These are phyloP conservation scores for Isochrysis galbana DNA, from an alignment of 78 protist genomes.

Conservation along the genomic window DNA sequence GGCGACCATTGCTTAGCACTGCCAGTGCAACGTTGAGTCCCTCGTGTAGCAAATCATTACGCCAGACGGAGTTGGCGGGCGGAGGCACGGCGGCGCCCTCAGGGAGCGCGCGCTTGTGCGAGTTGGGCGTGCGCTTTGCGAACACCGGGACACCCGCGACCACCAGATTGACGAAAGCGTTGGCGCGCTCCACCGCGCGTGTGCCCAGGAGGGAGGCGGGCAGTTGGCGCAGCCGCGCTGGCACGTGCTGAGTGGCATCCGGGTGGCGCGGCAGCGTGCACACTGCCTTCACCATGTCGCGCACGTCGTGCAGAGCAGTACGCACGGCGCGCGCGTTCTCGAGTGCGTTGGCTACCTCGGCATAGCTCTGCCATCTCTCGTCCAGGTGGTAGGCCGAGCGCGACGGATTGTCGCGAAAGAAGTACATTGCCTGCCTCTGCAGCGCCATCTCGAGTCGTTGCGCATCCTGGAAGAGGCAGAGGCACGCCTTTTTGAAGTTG, in stretches of 20 bases:
- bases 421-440: neutral
- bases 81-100: no score
- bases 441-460: neutral
- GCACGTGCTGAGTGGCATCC: neutral
- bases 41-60: no score
- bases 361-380: neutral
- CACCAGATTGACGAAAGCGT: no score
- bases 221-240: neutral
- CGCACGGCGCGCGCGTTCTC: neutral
- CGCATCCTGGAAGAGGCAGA: neutral
- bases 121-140: no score
- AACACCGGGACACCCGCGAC: no score
- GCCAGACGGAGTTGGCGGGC: no score
- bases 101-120: no score
- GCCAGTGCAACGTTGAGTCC: no score
- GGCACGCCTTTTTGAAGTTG: neutral
- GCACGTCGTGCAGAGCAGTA: neutral
- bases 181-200: no score
- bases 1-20: no score
- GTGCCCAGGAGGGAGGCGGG: neutral
- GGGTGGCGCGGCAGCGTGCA: conserved; percentile 20
- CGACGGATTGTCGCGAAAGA: neutral
- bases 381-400: no score
- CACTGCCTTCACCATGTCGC: neutral
- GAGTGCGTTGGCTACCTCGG: neutral